Conservation (phyloP, 164 flowering plant genomes). For the Aristolochia californica region DNA sequence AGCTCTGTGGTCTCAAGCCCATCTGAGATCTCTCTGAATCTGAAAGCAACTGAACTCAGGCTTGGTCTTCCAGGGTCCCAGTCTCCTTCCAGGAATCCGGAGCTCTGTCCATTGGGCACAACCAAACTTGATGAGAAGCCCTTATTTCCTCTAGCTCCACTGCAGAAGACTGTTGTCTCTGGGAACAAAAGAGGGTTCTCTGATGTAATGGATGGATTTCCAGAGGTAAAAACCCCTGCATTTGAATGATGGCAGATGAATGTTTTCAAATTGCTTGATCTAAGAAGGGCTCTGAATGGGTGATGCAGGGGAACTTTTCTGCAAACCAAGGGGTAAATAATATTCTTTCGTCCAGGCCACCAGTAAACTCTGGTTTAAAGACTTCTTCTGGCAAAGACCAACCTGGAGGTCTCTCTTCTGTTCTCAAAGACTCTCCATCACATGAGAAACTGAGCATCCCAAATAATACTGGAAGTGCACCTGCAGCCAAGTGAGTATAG, state of each 20-base stretch:
- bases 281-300: slow-evolving; percentile 28
- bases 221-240: slow-evolving; percentile 29
- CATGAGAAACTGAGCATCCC: slow-evolving; percentile 30
- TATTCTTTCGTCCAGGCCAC: slow-evolving; percentile 26
- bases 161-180: slow-evolving; percentile 43
- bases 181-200: slow-evolving; percentile 90
- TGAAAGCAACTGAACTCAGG: slow-evolving; percentile 82
- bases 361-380: slow-evolving; percentile 11
- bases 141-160: slow-evolving; percentile 65
- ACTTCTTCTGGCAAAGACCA: slow-evolving; percentile 26
- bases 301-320: slow-evolving; percentile 37
- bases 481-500: slow-evolving; percentile 74
- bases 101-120: slow-evolving; percentile 26
- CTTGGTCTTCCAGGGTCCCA: slow-evolving; percentile 95
- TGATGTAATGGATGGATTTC: slow-evolving; percentile 60
- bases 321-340: slow-evolving; percentile 11
- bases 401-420: slow-evolving; percentile 21
- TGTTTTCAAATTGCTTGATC: slow-evolving; percentile 32
- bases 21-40: slow-evolving; percentile 40
- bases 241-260: slow-evolving; percentile 48
- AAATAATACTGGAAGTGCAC: slow-evolving; percentile 37
- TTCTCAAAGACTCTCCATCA: slow-evolving; percentile 34
- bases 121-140: slow-evolving; percentile 67
- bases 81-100: slow-evolving; percentile 61
- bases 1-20: slow-evolving; percentile 49